phyloP scores from a whole-genome alignment of 2,329 filamentous ascomycete species.

The Arthrocladium fulminans region DNA sequence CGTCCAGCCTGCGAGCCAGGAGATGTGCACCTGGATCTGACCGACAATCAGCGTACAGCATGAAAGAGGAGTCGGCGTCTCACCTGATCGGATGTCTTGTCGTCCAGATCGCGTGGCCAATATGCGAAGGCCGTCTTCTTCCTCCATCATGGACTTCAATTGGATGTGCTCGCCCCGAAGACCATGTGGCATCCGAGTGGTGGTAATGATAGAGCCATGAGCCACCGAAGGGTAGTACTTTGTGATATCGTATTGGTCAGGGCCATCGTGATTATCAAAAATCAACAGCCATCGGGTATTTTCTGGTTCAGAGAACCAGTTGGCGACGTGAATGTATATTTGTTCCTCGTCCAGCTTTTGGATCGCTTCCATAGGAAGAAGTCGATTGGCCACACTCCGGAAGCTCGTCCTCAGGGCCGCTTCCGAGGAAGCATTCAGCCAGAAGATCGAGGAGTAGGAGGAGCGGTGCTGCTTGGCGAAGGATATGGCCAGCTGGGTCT shows the following conservation, averaged over 20 bases:
- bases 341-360: conserved; percentile 3
- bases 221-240: conserved; percentile 14
- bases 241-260: conserved; percentile 11
- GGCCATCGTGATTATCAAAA: conserved; percentile 22
- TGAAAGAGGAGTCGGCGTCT: too few species aligned
- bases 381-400: conserved; percentile 5
- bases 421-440: conserved; percentile 36
- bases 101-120: conserved; percentile 11
- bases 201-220: conserved; percentile 21
- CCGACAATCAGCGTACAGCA: too few species aligned
- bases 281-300: conserved; percentile 23
- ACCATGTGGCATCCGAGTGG: conserved; percentile 14
- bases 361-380: background rate
- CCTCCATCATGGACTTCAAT: conserved; percentile 1
- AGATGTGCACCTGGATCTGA: conserved; percentile 22
- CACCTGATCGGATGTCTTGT: conserved; percentile 10
- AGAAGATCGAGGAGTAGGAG: conserved; percentile 35
- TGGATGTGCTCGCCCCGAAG: conserved; percentile 8
- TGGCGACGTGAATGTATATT: background rate
- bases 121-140: conserved; percentile 12
- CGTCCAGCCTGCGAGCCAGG: conserved; percentile 30
- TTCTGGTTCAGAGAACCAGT: conserved; percentile 14
- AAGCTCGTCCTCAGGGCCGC: conserved; percentile 29
- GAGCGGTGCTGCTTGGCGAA: conserved; percentile 29
- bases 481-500: conserved; percentile 36